Evolutionary conservation across 495 filamentous ascomycete species (phyloP), one percentile per base, ranked within the genome.

Genomic region (Xanthoparmelia taractica): DNA sequence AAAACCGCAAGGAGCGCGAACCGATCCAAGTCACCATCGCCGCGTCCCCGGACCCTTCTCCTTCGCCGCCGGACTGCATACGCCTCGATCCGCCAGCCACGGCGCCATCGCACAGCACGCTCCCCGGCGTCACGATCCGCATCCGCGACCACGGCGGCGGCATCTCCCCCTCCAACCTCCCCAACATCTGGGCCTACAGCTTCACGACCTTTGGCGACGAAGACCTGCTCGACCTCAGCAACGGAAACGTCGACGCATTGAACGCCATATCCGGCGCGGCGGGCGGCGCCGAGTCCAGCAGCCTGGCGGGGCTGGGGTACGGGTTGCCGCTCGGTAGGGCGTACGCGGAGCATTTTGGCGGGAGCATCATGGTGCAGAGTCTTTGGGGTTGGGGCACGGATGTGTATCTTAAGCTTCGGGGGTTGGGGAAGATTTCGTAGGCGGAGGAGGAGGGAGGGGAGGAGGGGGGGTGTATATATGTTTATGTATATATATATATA

Each of bases 311-410:
- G 2, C 76, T 98, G 33, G 94, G 94, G 4, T 98, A 98, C 75
- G 94, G 94, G 17, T 69, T 98, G 63, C 94, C 94, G 45, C 74
- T 98, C 43, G 91, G 92, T 58, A 82, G 94, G 67, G 93, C 94
- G 0, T 98, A 98, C 75, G 94, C 94, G 1, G 92, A 98, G 76
- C 97, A 97, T 70, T 98, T 98, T 79, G 94, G 94, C 3, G 94
- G 94, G 1, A 91, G 93, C n/a, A 91, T 98, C 66, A 84, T 84
- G 11, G 86, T 98, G 63, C 94, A 97, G 80, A 96, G 90, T 70
- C 71, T 97, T 40, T 96, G 88, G 80, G 94, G 94, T 18, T 98
- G 94, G 94, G 94, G 94, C 4, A 86, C 87, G 59, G 84, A 92
- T 78, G 89, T 92, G 18, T 92, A 91, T 73, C 65, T 92, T 63